Evolutionary conservation across 345 rosid species (phyloP).

Genomic region (Diplotaxis tenuifolia): DNA sequence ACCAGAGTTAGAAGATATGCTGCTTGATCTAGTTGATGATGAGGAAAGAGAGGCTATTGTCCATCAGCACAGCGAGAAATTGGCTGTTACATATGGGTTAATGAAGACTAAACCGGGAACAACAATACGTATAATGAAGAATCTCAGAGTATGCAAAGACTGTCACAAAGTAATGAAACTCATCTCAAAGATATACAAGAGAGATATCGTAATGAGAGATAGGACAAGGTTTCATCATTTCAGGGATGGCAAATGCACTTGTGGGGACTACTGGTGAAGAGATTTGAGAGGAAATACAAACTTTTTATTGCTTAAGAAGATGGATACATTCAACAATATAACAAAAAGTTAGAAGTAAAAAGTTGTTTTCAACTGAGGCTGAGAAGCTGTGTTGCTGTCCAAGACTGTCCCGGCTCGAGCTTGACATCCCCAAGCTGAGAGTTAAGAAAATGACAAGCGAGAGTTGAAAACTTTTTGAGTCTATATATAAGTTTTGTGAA

Average conservation of each 20-base stretch:
- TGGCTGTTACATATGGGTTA: conserved; percentile 60
- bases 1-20: conserved; percentile 41
- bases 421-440: conserved; percentile 71
- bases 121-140: conserved; percentile 51
- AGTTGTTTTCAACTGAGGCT: conserved; percentile 43
- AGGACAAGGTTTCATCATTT: conserved; percentile 59
- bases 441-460: conserved; percentile 19
- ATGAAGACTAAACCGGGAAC: conserved; percentile 50
- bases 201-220: conserved; percentile 61
- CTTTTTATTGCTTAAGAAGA: conserved; percentile 19
- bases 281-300: neutral
- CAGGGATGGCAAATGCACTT: conserved; percentile 51
- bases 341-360: conserved; percentile 21
- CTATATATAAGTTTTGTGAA: neutral
- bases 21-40: conserved; percentile 46
- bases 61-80: conserved; percentile 66
- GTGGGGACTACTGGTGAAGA: conserved; percentile 61
- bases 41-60: conserved; percentile 52
- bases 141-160: conserved; percentile 64
- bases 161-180: conserved; percentile 57
- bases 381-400: conserved; percentile 82
- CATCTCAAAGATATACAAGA: conserved; percentile 51
- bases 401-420: conserved; percentile 73
- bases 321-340: conserved; percentile 11
- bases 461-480: neutral